Evolutionary conservation across 768 basidiomycete genomes (phyloP).

Genomic region (Trametes punicea): DNA sequence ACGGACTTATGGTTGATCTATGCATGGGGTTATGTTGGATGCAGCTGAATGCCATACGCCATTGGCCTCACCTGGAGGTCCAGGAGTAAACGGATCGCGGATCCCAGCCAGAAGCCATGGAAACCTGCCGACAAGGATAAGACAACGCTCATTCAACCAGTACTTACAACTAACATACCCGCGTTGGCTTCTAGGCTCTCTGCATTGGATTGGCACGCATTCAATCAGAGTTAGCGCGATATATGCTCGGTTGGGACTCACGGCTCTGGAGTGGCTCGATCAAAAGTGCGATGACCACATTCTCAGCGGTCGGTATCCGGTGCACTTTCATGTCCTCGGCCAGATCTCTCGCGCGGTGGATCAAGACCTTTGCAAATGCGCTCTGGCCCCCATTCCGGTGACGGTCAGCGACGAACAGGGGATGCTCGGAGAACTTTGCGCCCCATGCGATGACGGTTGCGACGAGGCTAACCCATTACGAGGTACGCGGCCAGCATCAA

Average conservation of each 20-base stretch:
- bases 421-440: slow-evolving; percentile 90
- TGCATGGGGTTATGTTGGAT: neutral
- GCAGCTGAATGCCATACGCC: neutral
- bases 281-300: slow-evolving; percentile 76
- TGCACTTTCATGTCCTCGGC: slow-evolving; percentile 87
- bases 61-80: slow-evolving; percentile 59
- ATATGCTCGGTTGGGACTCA: slow-evolving; percentile 44
- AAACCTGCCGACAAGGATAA: slow-evolving; percentile 50
- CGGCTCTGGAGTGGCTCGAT: slow-evolving; percentile 86
- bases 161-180: slow-evolving; percentile 39
- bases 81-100: slow-evolving; percentile 73
- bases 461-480: slow-evolving; percentile 49
- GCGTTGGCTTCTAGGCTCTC: slow-evolving; percentile 71
- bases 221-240: slow-evolving; percentile 2
- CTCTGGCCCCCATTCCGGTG: slow-evolving; percentile 64
- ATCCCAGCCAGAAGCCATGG: slow-evolving; percentile 81
- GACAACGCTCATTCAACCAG: slow-evolving; percentile 19
- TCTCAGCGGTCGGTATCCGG: slow-evolving; percentile 72
- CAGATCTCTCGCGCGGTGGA: slow-evolving; percentile 79
- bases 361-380: slow-evolving; percentile 69
- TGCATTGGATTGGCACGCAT: slow-evolving; percentile 29
- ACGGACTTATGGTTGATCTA: slow-evolving; percentile 85
- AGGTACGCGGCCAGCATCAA: neutral
- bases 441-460: slow-evolving; percentile 91
- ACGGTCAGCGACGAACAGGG: slow-evolving; percentile 76